Base-by-base conservation (phyloP, 2,329 filamentous ascomycete genomes). In the Parastagonospora nodorum region DNA sequence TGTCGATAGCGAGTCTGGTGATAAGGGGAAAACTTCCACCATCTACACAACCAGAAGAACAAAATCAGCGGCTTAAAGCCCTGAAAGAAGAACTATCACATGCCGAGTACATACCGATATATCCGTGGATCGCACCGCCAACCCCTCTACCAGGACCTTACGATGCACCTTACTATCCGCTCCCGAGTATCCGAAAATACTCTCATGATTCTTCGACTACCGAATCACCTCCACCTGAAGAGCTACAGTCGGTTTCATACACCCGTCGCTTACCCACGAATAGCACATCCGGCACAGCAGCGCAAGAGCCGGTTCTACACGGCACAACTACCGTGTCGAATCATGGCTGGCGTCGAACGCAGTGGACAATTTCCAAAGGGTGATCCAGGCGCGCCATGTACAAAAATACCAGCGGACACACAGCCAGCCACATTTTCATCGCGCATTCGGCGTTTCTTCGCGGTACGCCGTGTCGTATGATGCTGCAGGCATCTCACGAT, bases 71-170 rank as follows among this genome's bases (percentile, higher is more conserved):
- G 16, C 53, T 61, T 6, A 30, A 55, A 12, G 58, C 58, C 12
- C 47, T 61, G 9, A 43, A 50, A 45, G 41, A 58, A 40, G 55
- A 58, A 45, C 57, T 60, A 8, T 50, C 51, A 8, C 48, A 57
- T 37, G 54, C 64, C 6, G 46, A 50, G 9, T 57, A 61, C 39
- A 51, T 48, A 11, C 63, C 68, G 6, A 56, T 69, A n/a, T 65
- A 71, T 48, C 71, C 71, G 30, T 73, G 71, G 71, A 62, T 53
- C 14, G 51, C 56, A 19, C 65, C 68, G 11, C 69, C 69, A 16
- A 60, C 67, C 56, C 50, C 49, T 38, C 53, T 73, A 10, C 71
- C 71, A 40, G 69, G 69, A 19, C 71, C 71, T 27, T 72, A 72
- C 41, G 68, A 72, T 52, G 63, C 69, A 28, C 65, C 63, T 12